Evolutionary conservation across 2,329 filamentous ascomycete species (phyloP), one percentile per base, ranked within the genome.

Genomic region (Neofusicoccum ribis): DNA sequence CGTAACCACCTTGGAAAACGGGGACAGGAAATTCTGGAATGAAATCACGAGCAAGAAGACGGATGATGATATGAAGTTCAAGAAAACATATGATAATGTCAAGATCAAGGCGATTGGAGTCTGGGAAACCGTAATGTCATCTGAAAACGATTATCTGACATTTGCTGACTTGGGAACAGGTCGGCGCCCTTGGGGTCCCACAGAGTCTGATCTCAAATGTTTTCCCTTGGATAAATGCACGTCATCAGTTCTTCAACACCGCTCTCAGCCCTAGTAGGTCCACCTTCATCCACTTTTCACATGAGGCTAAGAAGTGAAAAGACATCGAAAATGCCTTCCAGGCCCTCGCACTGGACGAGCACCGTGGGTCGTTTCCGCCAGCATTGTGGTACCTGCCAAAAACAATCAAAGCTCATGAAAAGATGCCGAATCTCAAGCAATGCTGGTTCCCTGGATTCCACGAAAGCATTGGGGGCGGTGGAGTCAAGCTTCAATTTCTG

Each of bases 401-500:
- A 9, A 46, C 36, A 14, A 36, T 46, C 20, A 43, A 31, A 5
- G 39, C 44, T 4, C 27, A 14, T 7, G 43, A 36, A 68, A 67
- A 64, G 20, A 2, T 14, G 3, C 49, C 61, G 7, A 65, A 77
- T 31, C 72, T 85, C 34, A 77, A 79, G n/a, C 84, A 86, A 70
- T 81, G 83, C 8, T 86, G 84, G 84, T 86, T 86, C 64, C 83
- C 84, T 0, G 84, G 84, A 9, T 80, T 78, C 34, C 84, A 86
- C 68, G 78, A 79, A 9, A 83, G 85, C 64, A 74, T 85, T 2
- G 84, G 84, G 3, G 84, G 84, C 31, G 81, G 82, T 0, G 80
- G 62, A 72, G 23, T 23, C 75, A 23, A 70, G 3, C 23, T 23
- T 23, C 23, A 23, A 3, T 23, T 23, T 23, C 2, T 23, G 23